phyloP scores from a whole-genome alignment of 148 eudicot genomes.

The Rhododendron vialii region DNA sequence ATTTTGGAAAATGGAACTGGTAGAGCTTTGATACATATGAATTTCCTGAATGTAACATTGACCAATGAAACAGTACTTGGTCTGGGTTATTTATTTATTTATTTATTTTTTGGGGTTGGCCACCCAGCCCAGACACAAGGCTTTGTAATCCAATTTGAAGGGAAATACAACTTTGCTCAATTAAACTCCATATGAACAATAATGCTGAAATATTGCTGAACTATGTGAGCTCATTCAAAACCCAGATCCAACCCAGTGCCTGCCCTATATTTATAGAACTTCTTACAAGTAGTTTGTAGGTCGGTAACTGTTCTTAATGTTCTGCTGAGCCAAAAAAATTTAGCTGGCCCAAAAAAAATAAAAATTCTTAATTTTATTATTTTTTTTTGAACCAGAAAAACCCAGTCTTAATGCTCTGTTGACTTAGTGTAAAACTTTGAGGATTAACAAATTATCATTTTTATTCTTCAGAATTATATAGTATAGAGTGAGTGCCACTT shows the following conservation, averaged over 20 bases:
- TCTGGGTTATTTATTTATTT: neutral
- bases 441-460: too few species aligned
- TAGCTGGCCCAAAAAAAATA: too few species aligned
- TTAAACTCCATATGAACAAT: neutral
- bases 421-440: too few species aligned
- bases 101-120: neutral
- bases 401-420: too few species aligned
- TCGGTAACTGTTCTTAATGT: too few species aligned
- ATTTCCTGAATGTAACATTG: neutral
- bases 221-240: neutral
- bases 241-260: neutral
- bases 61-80: neutral
- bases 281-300: too few species aligned
- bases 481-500: neutral
- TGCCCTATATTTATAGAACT: neutral
- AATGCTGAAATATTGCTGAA: neutral
- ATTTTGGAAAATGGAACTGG: constrained; percentile 1
- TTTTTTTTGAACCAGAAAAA: too few species aligned
- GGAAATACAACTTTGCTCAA: neutral
- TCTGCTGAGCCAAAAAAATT: too few species aligned
- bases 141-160: neutral
- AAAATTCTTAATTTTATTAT: too few species aligned
- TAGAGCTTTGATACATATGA: neutral
- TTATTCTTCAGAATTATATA: too few species aligned
- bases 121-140: neutral